phyloP scores from a whole-genome alignment of 2,329 filamentous ascomycete species.

The Onygena corvina region DNA sequence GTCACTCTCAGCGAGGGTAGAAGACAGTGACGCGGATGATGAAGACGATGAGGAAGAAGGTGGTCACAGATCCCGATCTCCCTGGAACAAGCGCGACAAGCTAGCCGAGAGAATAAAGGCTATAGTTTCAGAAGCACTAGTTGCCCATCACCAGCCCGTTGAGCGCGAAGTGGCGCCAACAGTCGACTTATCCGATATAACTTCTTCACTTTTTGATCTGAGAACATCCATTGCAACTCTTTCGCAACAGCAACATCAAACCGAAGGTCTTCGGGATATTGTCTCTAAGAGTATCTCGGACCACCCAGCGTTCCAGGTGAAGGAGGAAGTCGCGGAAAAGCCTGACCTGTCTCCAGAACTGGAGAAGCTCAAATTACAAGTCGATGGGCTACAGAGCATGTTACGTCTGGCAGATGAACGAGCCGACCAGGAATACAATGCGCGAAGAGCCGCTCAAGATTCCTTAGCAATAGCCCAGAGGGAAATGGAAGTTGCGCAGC shows the following conservation, averaged over 20 bases:
- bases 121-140: conserved; percentile 54
- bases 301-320: conserved; percentile 43
- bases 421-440: conserved; percentile 51
- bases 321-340: conserved; percentile 42
- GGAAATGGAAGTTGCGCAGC: conserved; percentile 55
- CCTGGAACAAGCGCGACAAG: conserved; percentile 54
- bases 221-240: conserved; percentile 7
- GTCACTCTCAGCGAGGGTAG: conserved; percentile 52
- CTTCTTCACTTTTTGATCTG: conserved; percentile 27
- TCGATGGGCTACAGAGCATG: conserved; percentile 58
- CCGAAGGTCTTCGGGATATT: conserved; percentile 48
- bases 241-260: conserved; percentile 24
- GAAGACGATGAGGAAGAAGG: conserved; percentile 55
- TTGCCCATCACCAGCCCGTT: conserved; percentile 29
- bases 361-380: conserved; percentile 43
- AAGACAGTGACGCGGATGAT: conserved; percentile 84
- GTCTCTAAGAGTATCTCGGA: conserved; percentile 52
- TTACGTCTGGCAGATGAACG: conserved; percentile 51
- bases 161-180: conserved; percentile 18
- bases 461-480: conserved; percentile 60
- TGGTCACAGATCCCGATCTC: conserved; percentile 59
- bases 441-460: conserved; percentile 58
- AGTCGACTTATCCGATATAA: conserved; percentile 30
- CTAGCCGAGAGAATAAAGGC: conserved; percentile 68
- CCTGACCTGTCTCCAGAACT: conserved; percentile 31